Evolutionary conservation across 2,329 filamentous ascomycete genomes (phyloP).

Genomic region (Corniculantispora saksenae): DNA sequence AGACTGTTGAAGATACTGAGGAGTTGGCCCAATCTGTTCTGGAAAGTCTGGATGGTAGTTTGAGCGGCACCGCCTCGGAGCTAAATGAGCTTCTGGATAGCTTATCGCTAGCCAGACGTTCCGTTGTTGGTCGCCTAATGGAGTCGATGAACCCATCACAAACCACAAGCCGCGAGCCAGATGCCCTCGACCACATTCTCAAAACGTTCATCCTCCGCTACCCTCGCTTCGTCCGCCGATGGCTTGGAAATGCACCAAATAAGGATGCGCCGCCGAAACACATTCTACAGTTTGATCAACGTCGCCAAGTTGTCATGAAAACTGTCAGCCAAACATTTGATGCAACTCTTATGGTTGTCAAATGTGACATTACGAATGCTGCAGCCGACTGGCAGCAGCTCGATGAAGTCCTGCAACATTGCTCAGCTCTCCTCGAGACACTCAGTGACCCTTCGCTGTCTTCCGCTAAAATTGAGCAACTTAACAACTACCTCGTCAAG

Average conservation of each 20-base stretch:
- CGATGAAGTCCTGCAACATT: constrained; percentile 60
- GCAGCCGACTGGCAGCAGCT: constrained; percentile 54
- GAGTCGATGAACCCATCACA: constrained; percentile 27
- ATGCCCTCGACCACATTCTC: constrained; percentile 41
- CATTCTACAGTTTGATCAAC: constrained; percentile 61
- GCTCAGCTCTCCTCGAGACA: constrained; percentile 53
- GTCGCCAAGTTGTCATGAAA: constrained; percentile 53
- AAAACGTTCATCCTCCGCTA: constrained; percentile 59
- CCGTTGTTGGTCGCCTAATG: constrained; percentile 51
- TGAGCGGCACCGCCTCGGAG: constrained; percentile 60
- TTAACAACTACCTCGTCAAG: constrained; percentile 59
- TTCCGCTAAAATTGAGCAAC: constrained; percentile 32
- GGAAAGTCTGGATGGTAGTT: constrained; percentile 56
- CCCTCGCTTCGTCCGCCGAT: constrained; percentile 61
- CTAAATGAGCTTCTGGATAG: constrained; percentile 62
- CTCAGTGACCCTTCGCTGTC: constrained; percentile 44
- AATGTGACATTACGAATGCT: constrained; percentile 50
- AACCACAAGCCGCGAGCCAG: constrained; percentile 19
- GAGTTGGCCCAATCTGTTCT: constrained; percentile 49
- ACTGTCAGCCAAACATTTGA: constrained; percentile 60
- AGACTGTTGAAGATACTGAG: constrained; percentile 39
- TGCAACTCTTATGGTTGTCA: constrained; percentile 58
- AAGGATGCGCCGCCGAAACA: constrained; percentile 57
- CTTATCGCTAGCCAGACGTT: constrained; percentile 56
- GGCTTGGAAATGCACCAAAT: constrained; percentile 59